Percentiles rank a stretch among this genome's conserved stretches.
These are phyloP conservation scores for Colletotrichum musicola DNA, from an alignment of 2,329 filamentous ascomycete genomes.

Conservation along the genomic window DNA sequence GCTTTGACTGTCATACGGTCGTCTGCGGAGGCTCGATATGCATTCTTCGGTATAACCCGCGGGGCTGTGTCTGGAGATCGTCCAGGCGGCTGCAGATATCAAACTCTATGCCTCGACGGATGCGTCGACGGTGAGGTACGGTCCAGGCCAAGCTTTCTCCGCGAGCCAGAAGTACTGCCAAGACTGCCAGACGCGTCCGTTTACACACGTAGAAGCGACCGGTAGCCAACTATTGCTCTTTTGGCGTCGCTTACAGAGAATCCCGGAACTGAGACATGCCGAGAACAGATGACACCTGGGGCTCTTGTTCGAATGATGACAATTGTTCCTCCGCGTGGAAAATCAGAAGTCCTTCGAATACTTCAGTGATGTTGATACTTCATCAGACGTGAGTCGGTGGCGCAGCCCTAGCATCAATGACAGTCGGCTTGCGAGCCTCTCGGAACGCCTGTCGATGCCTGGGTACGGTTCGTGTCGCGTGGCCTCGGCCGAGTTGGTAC, in stretches of 20 bases:
- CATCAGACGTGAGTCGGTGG: not conserved
- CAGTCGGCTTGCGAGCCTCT: not conserved
- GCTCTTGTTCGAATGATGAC: not conserved
- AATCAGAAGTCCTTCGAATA: not conserved
- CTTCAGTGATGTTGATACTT: not conserved
- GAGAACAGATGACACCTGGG: constrained; percentile 4
- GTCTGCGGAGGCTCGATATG: not conserved
- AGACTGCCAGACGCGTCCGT: not conserved
- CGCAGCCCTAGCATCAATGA: not conserved
- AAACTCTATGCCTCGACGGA: constrained; percentile 9
- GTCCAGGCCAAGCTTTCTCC: not conserved
- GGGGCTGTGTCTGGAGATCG: constrained; percentile 16
- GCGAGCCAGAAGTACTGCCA: not conserved
- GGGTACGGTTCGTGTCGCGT: not conserved
- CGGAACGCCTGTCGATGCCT: not conserved
- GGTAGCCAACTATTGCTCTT: not conserved
- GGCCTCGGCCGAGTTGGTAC: not conserved
- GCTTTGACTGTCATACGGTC: not conserved
- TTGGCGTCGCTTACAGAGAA: not conserved
- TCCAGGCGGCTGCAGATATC: not conserved
- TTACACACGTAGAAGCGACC: not conserved
- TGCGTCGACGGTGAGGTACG: not conserved
- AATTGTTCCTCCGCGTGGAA: not conserved
- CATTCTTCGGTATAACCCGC: constrained; percentile 25
- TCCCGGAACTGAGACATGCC: constrained; percentile 9